Conservation (phyloP, 257 asterid species). For the Solanum bulbocastanum region DNA sequence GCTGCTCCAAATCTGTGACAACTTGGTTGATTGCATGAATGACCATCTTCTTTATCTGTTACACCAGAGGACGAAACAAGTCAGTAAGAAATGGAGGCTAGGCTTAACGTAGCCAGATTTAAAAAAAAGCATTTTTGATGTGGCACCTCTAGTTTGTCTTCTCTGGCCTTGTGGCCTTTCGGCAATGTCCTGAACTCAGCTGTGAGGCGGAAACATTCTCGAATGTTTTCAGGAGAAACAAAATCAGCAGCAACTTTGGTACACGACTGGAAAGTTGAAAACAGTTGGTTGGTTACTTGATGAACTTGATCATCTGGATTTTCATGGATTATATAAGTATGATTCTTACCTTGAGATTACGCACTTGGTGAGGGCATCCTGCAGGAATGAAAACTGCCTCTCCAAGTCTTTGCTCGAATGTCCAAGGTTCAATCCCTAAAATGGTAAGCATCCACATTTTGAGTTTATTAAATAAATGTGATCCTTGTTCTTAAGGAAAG, state of each 20-base stretch:
- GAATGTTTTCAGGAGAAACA: conserved; percentile 84
- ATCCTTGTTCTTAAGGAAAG: not conserved
- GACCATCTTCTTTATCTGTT: conserved; percentile 88
- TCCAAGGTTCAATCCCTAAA: conserved; percentile 90
- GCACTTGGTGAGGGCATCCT: conserved; percentile 98
- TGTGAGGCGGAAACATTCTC: conserved; percentile 65
- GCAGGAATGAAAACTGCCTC: conserved; percentile 97
- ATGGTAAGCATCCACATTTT: not conserved
- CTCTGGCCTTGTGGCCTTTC: conserved; percentile 71
- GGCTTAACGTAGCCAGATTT: not conserved
- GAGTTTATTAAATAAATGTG: not conserved
- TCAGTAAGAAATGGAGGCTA: not conserved
- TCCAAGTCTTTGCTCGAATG: conserved; percentile 79
- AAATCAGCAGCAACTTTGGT: conserved; percentile 93
- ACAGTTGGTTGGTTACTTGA: not conserved
- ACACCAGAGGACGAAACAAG: not conserved
- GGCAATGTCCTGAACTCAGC: conserved; percentile 88
- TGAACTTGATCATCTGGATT: not conserved
- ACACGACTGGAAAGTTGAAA: conserved; percentile 56
- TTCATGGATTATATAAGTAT: not conserved
- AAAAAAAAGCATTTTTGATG: not conserved
- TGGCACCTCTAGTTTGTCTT: conserved; percentile 89
- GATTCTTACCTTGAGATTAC: conserved; percentile 68
- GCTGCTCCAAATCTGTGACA: conserved; percentile 48
- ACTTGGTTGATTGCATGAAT: conserved; percentile 59